These are phyloP conservation scores for Tirmania nivea DNA, from an alignment of 495 filamentous ascomycete species.

Conservation along the genomic window DNA sequence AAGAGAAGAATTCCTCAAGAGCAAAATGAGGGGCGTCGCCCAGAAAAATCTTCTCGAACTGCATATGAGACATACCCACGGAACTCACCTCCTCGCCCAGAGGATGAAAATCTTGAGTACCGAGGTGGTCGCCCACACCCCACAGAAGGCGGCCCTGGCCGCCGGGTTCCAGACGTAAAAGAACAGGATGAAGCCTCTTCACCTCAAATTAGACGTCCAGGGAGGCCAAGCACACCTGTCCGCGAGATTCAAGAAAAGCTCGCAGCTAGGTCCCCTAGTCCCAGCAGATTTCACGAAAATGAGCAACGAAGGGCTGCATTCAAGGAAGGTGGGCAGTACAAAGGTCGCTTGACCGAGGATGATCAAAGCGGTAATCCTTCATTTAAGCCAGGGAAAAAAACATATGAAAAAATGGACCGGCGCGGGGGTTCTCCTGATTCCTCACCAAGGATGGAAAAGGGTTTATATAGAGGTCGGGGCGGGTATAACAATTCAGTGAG, in stretches of 20 bases:
- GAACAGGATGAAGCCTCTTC: background rate
- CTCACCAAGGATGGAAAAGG: background rate
- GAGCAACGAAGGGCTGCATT: background rate
- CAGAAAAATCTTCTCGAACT: conserved; percentile 4
- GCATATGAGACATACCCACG: conserved; percentile 1
- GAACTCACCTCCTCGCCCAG: background rate
- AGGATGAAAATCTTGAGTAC: background rate
- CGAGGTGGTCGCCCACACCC: background rate
- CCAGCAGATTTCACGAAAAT: background rate
- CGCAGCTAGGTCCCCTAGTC: background rate
- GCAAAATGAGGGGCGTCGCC: conserved; percentile 12
- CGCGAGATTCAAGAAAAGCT: background rate
- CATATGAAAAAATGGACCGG: background rate
- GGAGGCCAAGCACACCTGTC: background rate
- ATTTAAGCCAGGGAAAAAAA: background rate
- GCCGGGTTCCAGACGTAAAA: background rate
- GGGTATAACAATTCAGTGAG: background rate
- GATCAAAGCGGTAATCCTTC: background rate
- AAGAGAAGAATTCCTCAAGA: conserved; percentile 17
- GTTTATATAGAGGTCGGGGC: background rate
- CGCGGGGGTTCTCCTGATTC: background rate
- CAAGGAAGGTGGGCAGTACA: background rate
- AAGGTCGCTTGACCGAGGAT: background rate
- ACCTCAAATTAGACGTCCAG: background rate
- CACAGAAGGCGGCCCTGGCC: background rate